These are phyloP conservation scores for Cnidoscolus chayamansa DNA, from an alignment of 441 rosid species.

Conservation along the genomic window DNA sequence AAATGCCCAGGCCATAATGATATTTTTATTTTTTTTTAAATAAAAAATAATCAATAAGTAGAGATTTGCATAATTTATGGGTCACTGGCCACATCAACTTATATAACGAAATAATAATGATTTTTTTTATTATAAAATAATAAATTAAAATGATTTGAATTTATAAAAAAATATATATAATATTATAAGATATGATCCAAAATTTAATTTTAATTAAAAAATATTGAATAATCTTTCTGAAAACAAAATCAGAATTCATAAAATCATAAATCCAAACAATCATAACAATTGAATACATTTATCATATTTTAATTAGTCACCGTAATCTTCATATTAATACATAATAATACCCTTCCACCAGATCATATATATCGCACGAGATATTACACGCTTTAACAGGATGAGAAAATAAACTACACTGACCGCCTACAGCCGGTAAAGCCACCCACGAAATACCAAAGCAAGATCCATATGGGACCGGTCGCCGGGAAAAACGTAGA, in stretches of 20 bases:
- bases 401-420: conserved; percentile 25
- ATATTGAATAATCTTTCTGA: too few relatives aligned
- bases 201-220: too few relatives aligned
- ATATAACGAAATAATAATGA: too few relatives aligned
- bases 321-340: background rate
- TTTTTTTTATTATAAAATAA: too few relatives aligned
- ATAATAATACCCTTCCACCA: too few relatives aligned
- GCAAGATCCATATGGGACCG: conserved; percentile 30
- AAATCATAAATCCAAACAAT: conserved; percentile 7
- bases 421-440: conserved; percentile 48
- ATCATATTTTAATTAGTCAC: background rate
- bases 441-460: background rate
- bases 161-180: too few relatives aligned
- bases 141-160: too few relatives aligned
- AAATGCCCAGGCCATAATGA: background rate
- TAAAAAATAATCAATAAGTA: background rate
- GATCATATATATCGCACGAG: conserved; percentile 14
- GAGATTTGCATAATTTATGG: conserved; percentile 2
- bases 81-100: too few relatives aligned
- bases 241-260: too few relatives aligned
- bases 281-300: conserved; percentile 18
- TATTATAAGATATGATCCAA: too few relatives aligned
- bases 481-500: conserved; percentile 35
- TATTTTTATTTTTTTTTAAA: background rate
- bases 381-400: conserved; percentile 14